Conservation (phyloP, 192 early-diverging fungal genomes). For the Linnemannia hyalina region DNA sequence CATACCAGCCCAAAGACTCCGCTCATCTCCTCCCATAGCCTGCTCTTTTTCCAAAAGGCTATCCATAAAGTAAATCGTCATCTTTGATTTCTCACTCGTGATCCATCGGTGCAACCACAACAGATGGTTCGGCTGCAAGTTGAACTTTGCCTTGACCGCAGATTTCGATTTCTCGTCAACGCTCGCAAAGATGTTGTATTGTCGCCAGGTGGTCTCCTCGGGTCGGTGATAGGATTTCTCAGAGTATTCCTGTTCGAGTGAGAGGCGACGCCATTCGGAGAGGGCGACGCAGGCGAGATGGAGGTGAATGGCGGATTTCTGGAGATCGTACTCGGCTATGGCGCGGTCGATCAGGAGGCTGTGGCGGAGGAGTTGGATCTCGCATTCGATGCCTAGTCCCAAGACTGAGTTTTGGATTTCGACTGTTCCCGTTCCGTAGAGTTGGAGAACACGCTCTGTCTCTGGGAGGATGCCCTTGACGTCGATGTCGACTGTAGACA, state of each 20-base stretch:
- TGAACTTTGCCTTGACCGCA: slow-evolving; percentile 44
- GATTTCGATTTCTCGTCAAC: slow-evolving; percentile 45
- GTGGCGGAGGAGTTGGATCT: slow-evolving; percentile 52
- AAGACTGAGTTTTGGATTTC: slow-evolving; percentile 45
- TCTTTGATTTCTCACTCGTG: slow-evolving; percentile 62
- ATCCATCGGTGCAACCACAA: slow-evolving; percentile 60
- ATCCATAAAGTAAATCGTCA: slow-evolving; percentile 66
- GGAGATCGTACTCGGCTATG: slow-evolving; percentile 61
- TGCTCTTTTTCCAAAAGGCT: slow-evolving; percentile 62
- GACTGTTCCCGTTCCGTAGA: slow-evolving; percentile 3
- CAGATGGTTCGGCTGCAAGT: slow-evolving; percentile 55
- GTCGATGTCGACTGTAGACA: slow-evolving; percentile 45
- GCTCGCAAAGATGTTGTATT: slow-evolving; percentile 29
- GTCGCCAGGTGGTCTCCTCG: slow-evolving; percentile 36
- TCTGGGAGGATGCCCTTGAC: slow-evolving; percentile 41
- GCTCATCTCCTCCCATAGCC: slow-evolving; percentile 53
- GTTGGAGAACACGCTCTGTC: slow-evolving; percentile 17
- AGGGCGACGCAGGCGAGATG: slow-evolving; percentile 50
- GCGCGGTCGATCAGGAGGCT: slow-evolving; percentile 49
- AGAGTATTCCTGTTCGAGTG: slow-evolving; percentile 61
- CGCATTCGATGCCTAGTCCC: slow-evolving; percentile 54
- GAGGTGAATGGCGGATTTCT: slow-evolving; percentile 59
- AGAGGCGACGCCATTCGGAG: slow-evolving; percentile 57
- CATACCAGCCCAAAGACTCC: slow-evolving; percentile 62
- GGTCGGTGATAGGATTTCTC: slow-evolving; percentile 44